Base-by-base conservation (phyloP, 495 filamentous ascomycete species). In the Podospora bellae-mahoneyi region DNA sequence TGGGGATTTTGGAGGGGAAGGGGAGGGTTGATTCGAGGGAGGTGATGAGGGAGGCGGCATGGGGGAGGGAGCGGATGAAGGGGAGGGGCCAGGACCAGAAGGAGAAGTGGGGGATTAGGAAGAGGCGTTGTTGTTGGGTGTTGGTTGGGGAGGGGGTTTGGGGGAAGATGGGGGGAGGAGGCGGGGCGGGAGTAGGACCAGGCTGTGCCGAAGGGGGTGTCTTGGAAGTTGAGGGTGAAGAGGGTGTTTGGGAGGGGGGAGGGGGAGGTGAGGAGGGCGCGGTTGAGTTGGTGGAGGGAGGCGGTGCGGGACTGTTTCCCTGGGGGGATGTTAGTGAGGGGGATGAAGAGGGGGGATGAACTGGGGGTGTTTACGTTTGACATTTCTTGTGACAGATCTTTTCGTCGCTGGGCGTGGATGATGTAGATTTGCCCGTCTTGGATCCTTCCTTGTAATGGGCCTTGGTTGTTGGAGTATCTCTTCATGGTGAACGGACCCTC, bases 21-120 rank as follows among this genome's bases (percentile, higher is more conserved):
- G 60, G 34, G 64, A 65, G 69, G 7, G 7, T 1, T 0, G 26
- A 0, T 54, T 85, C 84, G 53, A 84, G 66, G 0, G n/a, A 4
- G 0, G 78, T 56, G 57, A 89, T 85, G 27, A 84, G 84, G 3
- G 60, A 23, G 0, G 77, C 72, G 2, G 88, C 84, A 67, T 85
- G 84, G 16, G 80, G 71, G 64, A 89, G 86, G 7, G 86, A 84
- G 4, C 85, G 85, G 56, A 91, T 82, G 66, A 84, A 80, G 34
- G 86, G 80, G 57, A 89, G 83, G 0, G 87, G 83, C 89, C 89
- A 92, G 1, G 87, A 80, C 89, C 89, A 94, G 81, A 89, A 91
- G 68, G 87, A 85, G 75, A 93, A 94, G 78, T 94, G 90, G 0
- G 92, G 91, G 79, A 94, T 90, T 3, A 91, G 73, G 87, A 91